Base-by-base conservation (phyloP, 495 filamentous ascomycete species). In the Ramalina intermedia region DNA sequence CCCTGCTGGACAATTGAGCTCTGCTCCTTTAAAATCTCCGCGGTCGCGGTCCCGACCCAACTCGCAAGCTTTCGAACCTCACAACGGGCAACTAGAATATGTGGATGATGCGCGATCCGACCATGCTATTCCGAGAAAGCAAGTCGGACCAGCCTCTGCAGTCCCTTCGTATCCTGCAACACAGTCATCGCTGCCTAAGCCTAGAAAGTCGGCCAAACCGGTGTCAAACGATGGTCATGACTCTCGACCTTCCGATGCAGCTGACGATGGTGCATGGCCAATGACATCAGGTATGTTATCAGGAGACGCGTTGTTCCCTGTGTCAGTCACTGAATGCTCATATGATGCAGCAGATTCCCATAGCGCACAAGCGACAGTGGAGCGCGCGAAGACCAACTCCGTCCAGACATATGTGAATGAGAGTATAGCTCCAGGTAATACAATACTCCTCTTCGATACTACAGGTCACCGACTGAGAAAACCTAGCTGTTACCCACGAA, bases 401-500 rank as follows among this genome's bases (percentile, higher is more conserved):
- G 50, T 33, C 41, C 47, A 63, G 39, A 58, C 53, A 21, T 47
- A 62, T 8, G 51, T 63, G 26, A 51, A 46, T 33, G 57, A 54
- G 29, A 53, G 55, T 18, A 43, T 61, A 42, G 59, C 58, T 41
- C 61, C 57, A 50, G 59, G 62, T 61, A 56, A 35, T 49, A 37
- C 4, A 4, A 5, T 41, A 13, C 16, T 41, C 2, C 37, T 18
- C 4, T n/a, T n/a, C 43, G 46, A 18, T n/a, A 4, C 9, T 5
- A 46, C 11, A 33, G 43, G 41, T 12, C 14, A 43, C 20, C 13
- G 5, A 29, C 17, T 37, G 4, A 24, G n/a, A 18, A 1, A 29
- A 13, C 29, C 43, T 54, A 77, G 76, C 73, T 49, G 69, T 80
- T 16, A 68, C 62, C 9, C 76, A 79, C 37, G 74, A 80, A 55